Conservation (phyloP, 805 yeast species). For the Candida sphagnicola region DNA sequence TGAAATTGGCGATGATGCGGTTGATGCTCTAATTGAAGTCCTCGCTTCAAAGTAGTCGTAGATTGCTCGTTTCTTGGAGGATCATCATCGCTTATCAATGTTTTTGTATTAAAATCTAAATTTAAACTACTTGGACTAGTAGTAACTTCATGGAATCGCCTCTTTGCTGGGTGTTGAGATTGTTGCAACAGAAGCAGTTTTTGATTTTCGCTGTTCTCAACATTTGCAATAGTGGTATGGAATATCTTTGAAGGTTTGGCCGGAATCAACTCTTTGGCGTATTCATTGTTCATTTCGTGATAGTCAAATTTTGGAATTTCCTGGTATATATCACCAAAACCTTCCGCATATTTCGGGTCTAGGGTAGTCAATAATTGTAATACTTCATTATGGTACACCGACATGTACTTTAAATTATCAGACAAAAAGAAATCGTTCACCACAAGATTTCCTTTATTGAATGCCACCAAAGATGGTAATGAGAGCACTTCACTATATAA, state of each 20-base stretch:
- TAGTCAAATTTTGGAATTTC: slow-evolving; percentile 32
- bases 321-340: slow-evolving; percentile 23
- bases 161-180: background rate
- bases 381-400: slow-evolving; percentile 34
- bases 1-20: slow-evolving; percentile 1
- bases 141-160: background rate
- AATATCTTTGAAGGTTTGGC: slow-evolving; percentile 3
- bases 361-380: slow-evolving; percentile 25
- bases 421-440: slow-evolving; percentile 35
- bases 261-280: slow-evolving; percentile 22
- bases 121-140: background rate
- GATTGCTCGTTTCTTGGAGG: background rate
- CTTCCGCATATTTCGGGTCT: slow-evolving; percentile 26
- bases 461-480: slow-evolving; percentile 24
- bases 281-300: slow-evolving; percentile 23
- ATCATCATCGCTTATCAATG: background rate
- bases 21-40: background rate
- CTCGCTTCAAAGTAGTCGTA: background rate
- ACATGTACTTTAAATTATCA: slow-evolving; percentile 31
- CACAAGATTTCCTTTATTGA: slow-evolving; percentile 30
- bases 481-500: slow-evolving; percentile 27
- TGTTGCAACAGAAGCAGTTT: background rate
- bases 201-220: background rate
- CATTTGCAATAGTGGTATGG: background rate
- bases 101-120: background rate